A percentile compares a stretch with the other conserved stretches of the same genome.
Evolutionary conservation across 441 rosid genomes (phyloP).

Genomic region (Cnidoscolus chayamansa): DNA sequence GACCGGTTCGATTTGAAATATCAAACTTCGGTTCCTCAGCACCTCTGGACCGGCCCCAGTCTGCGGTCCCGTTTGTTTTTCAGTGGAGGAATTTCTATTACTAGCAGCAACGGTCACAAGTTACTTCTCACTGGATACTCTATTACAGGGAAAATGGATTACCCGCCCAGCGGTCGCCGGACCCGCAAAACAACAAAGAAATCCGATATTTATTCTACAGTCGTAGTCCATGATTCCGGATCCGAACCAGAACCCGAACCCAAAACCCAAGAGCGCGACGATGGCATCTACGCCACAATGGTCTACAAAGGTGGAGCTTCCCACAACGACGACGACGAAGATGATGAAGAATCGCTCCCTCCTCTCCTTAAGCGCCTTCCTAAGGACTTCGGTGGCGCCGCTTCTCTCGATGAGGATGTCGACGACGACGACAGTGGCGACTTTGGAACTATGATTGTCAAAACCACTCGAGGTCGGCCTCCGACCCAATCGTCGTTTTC

Average conservation of each 20-base stretch:
- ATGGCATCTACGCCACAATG: slow-evolving; percentile 55
- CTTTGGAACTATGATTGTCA: slow-evolving; percentile 84
- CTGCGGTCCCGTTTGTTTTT: too few relatives aligned
- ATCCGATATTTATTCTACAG: slow-evolving; percentile 62
- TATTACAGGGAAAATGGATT: slow-evolving; percentile 43
- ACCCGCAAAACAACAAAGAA: slow-evolving; percentile 38
- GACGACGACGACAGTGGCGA: slow-evolving; percentile 43
- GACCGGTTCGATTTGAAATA: too few relatives aligned
- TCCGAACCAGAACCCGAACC: slow-evolving; percentile 40
- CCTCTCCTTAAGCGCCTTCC: slow-evolving; percentile 82
- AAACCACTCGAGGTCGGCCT: slow-evolving; percentile 36
- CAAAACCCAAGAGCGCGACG: slow-evolving; percentile 24
- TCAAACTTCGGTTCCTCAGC: too few relatives aligned
- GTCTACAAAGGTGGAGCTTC: slow-evolving; percentile 45
- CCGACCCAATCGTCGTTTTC: slow-evolving; percentile 26
- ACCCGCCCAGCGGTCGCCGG: slow-evolving; percentile 45
- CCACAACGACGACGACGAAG: slow-evolving; percentile 40
- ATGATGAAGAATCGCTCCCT: slow-evolving; percentile 66
- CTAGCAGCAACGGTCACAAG: background rate
- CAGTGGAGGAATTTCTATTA: too few relatives aligned
- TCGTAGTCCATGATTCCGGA: slow-evolving; percentile 53
- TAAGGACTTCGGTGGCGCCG: slow-evolving; percentile 80
- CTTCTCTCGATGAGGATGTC: slow-evolving; percentile 50
- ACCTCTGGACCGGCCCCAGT: too few relatives aligned
- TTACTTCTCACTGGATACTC: background rate